These are phyloP conservation scores for Ceratocystis papillata DNA, from an alignment of 2,329 filamentous ascomycete species.

Conservation along the genomic window DNA sequence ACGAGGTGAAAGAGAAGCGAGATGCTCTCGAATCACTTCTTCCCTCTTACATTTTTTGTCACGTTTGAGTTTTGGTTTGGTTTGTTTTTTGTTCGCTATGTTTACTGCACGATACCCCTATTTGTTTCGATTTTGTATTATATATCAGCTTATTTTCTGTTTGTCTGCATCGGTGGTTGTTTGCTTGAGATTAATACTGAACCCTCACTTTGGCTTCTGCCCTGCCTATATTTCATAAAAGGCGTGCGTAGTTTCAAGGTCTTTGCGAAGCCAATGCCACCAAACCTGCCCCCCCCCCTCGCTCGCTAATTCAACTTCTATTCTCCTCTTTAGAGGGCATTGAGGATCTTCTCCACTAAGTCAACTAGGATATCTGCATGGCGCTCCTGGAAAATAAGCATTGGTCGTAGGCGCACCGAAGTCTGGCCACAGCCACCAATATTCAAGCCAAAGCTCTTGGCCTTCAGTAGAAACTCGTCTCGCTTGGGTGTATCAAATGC, in stretches of 20 bases:
- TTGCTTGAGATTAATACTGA: not conserved
- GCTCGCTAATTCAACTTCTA: not conserved
- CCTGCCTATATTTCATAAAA: too few species aligned
- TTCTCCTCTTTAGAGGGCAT: slow-evolving; percentile 29
- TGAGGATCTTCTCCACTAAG: slow-evolving; percentile 62
- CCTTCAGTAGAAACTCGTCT: slow-evolving; percentile 67
- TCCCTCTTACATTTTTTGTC: not conserved
- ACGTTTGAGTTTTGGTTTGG: not conserved
- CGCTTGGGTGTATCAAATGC: slow-evolving; percentile 76
- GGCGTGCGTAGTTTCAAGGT: not conserved
- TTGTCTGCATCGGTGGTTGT: not conserved
- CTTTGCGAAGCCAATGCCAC: too few species aligned
- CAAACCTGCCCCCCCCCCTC: too few species aligned
- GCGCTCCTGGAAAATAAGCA: slow-evolving; percentile 85
- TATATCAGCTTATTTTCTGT: not conserved
- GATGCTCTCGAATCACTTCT: not conserved
- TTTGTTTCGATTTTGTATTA: slow-evolving; percentile 14
- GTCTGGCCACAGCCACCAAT: slow-evolving; percentile 69
- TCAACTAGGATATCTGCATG: slow-evolving; percentile 81
- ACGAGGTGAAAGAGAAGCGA: not conserved
- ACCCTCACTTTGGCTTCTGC: not conserved
- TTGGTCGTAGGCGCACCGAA: slow-evolving; percentile 72
- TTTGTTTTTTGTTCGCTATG: slow-evolving; percentile 7
- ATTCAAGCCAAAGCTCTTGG: slow-evolving; percentile 73
- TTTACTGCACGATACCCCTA: slow-evolving; percentile 6